Evolutionary conservation across 108 stramenopile genomes (phyloP), one percentile per base, ranked within the genome.

Genomic region (Cyclotella choctawhatcheeana): DNA sequence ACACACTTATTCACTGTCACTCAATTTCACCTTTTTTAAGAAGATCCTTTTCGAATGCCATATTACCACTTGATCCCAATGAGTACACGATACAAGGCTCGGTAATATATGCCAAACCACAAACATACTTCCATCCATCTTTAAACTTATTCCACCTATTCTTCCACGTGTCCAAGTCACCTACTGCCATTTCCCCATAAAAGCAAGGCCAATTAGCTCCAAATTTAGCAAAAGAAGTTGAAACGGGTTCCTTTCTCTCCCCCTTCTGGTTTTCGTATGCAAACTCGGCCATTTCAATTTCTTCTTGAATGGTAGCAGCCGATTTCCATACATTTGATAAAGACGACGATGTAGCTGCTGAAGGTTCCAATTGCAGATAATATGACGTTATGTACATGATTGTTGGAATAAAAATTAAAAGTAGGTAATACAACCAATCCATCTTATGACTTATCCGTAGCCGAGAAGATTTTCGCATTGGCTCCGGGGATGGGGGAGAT

Each of bases 171-270:
- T 48, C 18, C 47, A 48, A 48, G 47, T 48, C 47, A n/a, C 47
- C 47, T n/a, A 48, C n/a, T 4, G 47, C 47, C 17, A n/a, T 48
- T 48, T 48, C 47, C 18, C 47, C 47, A 10, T n/a, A 48, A n/a
- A 48, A 48, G n/a, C 47, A 48, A n/a, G 47, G 47, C 47, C 47
- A 48, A n/a, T 48, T 48, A n/a, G 47, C 47, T n/a, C n/a, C 47
- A 48, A n/a, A 48, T n/a, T n/a, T 48, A n/a, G 47, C 8, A 48
- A 48, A 48, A 4, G 4, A 4, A n/a, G 8, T 4, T n/a, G n/a
- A 48, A n/a, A 48, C 17, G 16, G 47, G 47, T n/a, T 10, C 16
- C 4, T n/a, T 48, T 48, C 47, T 48, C 47, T 48, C 47, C 16
- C 47, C 47, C 47, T 48, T 48, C 18, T 48, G 47, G 47, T 48